A percentile compares a stretch with the other conserved stretches of the same genome.
These are phyloP conservation scores for Trichophaea hybrida DNA, from an alignment of 2,329 filamentous ascomycete genomes.

Conservation along the genomic window DNA sequence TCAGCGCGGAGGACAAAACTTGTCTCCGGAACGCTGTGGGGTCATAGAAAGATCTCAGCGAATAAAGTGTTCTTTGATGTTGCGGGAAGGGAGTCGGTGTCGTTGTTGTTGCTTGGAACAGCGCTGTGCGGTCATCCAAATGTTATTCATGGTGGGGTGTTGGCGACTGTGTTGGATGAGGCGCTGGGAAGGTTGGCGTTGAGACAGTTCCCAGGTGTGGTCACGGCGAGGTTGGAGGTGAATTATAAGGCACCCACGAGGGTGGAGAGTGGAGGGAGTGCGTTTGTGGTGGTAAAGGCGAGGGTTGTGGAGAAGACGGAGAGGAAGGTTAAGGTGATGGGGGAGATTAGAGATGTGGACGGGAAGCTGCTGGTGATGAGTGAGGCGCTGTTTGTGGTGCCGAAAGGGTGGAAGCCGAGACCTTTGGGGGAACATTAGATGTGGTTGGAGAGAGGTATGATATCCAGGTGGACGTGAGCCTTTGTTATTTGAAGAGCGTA, in stretches of 20 bases:
- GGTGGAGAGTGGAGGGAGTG: background rate
- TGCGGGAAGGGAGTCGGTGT: background rate
- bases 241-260: background rate
- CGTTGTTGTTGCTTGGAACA: background rate
- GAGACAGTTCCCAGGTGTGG: background rate
- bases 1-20: background rate
- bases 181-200: slow-evolving; percentile 1
- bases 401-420: slow-evolving; percentile 3
- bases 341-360: background rate
- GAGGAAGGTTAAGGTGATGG: slow-evolving; percentile 1
- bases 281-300: background rate
- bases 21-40: background rate
- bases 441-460: background rate
- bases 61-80: background rate
- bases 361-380: slow-evolving; percentile 1
- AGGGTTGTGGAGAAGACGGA: background rate
- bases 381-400: slow-evolving; percentile 6
- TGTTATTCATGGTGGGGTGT: slow-evolving; percentile 4
- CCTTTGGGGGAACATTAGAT: slow-evolving; percentile 2
- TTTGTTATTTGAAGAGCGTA: no score
- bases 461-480: background rate
- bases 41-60: background rate
- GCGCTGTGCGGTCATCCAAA: slow-evolving; percentile 4
- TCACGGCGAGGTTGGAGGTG: background rate
- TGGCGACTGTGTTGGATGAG: slow-evolving; percentile 3